Conservation (phyloP, 371 early-diverging fungal species). For the Chytridiales sp. region DNA sequence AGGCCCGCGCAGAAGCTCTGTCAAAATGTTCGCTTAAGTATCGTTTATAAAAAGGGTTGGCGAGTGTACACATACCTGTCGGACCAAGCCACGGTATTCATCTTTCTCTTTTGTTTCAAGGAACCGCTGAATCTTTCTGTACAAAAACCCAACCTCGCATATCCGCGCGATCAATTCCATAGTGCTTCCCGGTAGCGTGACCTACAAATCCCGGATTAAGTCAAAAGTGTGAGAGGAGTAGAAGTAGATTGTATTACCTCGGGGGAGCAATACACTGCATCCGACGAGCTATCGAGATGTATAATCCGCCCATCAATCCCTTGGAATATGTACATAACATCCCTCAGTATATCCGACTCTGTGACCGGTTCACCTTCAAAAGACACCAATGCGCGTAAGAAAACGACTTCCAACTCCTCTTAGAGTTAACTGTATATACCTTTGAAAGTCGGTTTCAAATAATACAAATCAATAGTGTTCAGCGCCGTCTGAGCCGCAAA, state of each 20-base stretch:
- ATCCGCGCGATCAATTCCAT: constrained; percentile 59
- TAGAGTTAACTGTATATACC: neutral
- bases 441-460: neutral
- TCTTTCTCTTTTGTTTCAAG: constrained; percentile 47
- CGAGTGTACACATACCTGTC: constrained; percentile 28
- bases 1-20: constrained; percentile 82
- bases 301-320: constrained; percentile 90
- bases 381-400: neutral
- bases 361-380: constrained; percentile 8
- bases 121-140: constrained; percentile 56
- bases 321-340: constrained; percentile 88
- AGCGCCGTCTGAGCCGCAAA: neutral
- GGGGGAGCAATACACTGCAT: constrained; percentile 54
- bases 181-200: constrained; percentile 56
- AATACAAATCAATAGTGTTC: neutral
- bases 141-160: constrained; percentile 73
- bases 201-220: constrained; percentile 23
- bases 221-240: neutral
- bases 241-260: constrained; percentile 15
- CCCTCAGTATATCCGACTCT: constrained; percentile 74
- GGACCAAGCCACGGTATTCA: constrained; percentile 38
- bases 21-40: neutral
- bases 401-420: too few relatives aligned
- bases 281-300: constrained; percentile 53
- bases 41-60: neutral